A percentile compares a stretch with the other conserved stretches of the same genome.
These are phyloP conservation scores for Myxozyma monticola DNA, from an alignment of 805 yeast species.

Conservation along the genomic window DNA sequence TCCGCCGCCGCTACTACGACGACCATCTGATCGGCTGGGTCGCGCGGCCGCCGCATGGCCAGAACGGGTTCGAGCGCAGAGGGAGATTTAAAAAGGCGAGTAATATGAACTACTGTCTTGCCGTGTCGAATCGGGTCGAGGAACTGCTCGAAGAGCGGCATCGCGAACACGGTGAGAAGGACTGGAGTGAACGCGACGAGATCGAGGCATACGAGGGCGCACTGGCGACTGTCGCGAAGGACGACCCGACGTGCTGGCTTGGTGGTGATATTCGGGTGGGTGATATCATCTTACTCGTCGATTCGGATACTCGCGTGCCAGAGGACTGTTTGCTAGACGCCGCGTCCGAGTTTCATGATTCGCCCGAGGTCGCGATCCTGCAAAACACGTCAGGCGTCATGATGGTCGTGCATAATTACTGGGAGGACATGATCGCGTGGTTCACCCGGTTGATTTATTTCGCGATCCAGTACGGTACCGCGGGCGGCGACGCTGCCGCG, in stretches of 20 bases:
- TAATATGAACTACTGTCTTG: slow-evolving; percentile 19
- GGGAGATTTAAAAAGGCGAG: slow-evolving; percentile 24
- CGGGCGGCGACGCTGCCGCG: slow-evolving; percentile 21
- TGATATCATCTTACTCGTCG: slow-evolving; percentile 13
- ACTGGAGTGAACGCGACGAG: slow-evolving; percentile 13
- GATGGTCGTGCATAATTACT: slow-evolving; percentile 21
- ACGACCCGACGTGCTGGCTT: slow-evolving; percentile 10
- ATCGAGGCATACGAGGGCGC: slow-evolving; percentile 5
- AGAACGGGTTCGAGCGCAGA: slow-evolving; percentile 12
- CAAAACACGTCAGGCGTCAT: slow-evolving; percentile 19
- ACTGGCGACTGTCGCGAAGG: neutral
- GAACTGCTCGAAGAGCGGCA: slow-evolving; percentile 3
- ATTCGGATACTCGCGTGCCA: slow-evolving; percentile 18
- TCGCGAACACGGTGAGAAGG: slow-evolving; percentile 1
- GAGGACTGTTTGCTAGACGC: slow-evolving; percentile 23
- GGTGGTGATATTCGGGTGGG: slow-evolving; percentile 22
- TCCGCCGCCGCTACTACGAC: slow-evolving; percentile 7
- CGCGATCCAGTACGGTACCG: slow-evolving; percentile 14
- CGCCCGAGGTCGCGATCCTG: slow-evolving; percentile 19
- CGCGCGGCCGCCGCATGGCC: slow-evolving; percentile 21
- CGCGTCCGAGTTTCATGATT: slow-evolving; percentile 10
- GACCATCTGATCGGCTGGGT: slow-evolving; percentile 18
- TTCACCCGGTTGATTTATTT: slow-evolving; percentile 17
- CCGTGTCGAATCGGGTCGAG: slow-evolving; percentile 10
- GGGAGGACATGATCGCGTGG: slow-evolving; percentile 21